Evolutionary conservation across 192 early-diverging fungal genomes (phyloP), one percentile per base, ranked within the genome.

Genomic region (Coemansia sp.): DNA sequence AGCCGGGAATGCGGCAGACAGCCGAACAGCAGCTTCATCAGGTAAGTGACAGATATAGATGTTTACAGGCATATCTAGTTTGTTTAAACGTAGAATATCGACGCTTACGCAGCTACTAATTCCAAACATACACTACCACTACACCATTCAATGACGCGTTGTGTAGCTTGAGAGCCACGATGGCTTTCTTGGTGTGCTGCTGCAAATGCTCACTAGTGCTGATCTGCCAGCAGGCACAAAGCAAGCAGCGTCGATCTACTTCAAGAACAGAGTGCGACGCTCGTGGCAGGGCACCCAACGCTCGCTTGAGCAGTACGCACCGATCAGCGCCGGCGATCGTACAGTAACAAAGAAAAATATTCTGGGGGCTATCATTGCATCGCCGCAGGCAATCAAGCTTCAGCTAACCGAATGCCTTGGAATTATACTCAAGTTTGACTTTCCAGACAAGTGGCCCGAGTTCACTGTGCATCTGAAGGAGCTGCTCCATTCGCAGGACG

Each of bases 11-110:
- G 25, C 93, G 91, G 73, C 88, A 89, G 62, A 87, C 86, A 63
- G 95, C 92, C 23, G 95, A 97, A 69, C 64, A 84, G 58, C 86
- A 90, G 58, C 85, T 97, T 62, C 87, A 89, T 75, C 83, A 85
- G 82, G 90, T 69, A 76, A 67, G 78, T 44, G 5, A 3, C 8
- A 85, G 69, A 51, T 14, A 23, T 18, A 28, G 4, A 32, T n/a
- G 2, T 18, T 7, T 14, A 19, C 2, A 3, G 18, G n/a, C 38
- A 28, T 53, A 25, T 21, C 25, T 34, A 28, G 7, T 31, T 7
- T 12, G 10, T 38, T 38, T 38, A 4, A 9, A 12, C 10, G 4
- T 12, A 9, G 34, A 4, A 38, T 38, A 9, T 9, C 34, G 34
- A 38, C 8, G 10, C 5, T 9, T 38, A 9, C 34, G 10, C 8